Evolutionary conservation across 148 eudicot genomes (phyloP), one percentile per base, ranked within the genome.

Genomic region (Silene uniflora): DNA sequence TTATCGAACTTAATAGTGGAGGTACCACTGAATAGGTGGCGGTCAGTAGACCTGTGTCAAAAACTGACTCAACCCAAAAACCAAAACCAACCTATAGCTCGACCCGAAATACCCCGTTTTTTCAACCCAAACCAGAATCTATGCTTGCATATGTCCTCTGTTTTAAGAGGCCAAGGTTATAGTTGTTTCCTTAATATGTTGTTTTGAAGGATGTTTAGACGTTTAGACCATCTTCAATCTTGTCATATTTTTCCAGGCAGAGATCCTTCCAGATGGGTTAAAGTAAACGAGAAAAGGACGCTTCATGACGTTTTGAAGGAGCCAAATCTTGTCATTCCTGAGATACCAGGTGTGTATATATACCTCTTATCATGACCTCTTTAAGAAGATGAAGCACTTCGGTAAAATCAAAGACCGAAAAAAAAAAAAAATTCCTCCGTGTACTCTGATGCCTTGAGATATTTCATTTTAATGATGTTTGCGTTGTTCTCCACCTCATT

Each of bases 271-370:
- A 87, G 84, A 72, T 95, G 96, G 93, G 85, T 89, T 27, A 85
- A 83, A 84, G 90, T 95, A 65, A 79, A 89, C 39, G 93, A 92
- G 74, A 90, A 77, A 81, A 88, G 87, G 82, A 87, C 93, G 18
- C 93, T 95, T 58, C 78, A 89, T 79, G 85, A 85, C 60, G 88
- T 90, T 71, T 76, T 95, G 80, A 87, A 83, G 80, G 89, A 86
- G 67, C 89, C 87, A 73, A 80, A 89, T 77, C 42, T 81, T 61
- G 62, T 90, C 52, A 87, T 91, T 47, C 92, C 93, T 62, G 97
- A 93, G 76, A 85, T 95, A 79, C 98, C 98, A 80, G 98, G 98
- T 94, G 80, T 70, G 82, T 32, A 9, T 23, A 42, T 5, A 39
- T 27, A 71, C 21, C 5, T 11, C 19, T 12, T 67, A 14, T 23